A percentile compares a stretch with the other conserved stretches of the same genome.
phyloP scores from a whole-genome alignment of 208 protist species.

The Borovskyia barvae region DNA sequence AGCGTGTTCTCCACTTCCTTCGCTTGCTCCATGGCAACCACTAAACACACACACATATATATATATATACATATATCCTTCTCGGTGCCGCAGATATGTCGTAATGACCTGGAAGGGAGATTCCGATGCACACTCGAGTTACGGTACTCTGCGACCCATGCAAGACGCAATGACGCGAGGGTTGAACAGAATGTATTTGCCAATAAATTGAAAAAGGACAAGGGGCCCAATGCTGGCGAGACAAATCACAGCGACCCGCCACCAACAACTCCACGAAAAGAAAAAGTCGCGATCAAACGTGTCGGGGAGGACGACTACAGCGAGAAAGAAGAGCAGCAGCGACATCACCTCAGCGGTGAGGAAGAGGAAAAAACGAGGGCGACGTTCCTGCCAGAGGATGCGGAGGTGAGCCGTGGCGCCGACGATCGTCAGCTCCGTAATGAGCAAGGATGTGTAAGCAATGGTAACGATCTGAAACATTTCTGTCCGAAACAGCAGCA shows the following conservation, averaged over 20 bases:
- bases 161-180: conserved; percentile 26
- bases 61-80: too few species aligned
- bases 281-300: conserved; percentile 95
- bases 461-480: conserved; percentile 97
- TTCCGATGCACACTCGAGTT: too few species aligned
- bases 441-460: conserved; percentile 96
- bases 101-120: too few species aligned
- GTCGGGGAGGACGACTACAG: conserved; percentile 87
- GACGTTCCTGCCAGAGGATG: conserved; percentile 69
- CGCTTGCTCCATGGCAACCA: too few species aligned
- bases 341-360: conserved; percentile 87
- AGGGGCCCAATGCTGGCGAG: conserved; percentile 70
- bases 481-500: conserved; percentile 93
- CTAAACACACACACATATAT: too few species aligned
- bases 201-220: conserved; percentile 39
- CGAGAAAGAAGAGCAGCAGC: conserved; percentile 90
- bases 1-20: too few species aligned
- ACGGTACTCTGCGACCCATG: background rate
- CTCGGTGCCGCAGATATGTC: too few species aligned
- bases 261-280: conserved; percentile 89
- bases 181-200: conserved; percentile 55
- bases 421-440: conserved; percentile 97
- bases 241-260: conserved; percentile 81
- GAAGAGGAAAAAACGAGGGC: conserved; percentile 79
- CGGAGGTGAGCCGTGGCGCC: conserved; percentile 92